These are phyloP conservation scores for Hypocrella siamensis DNA, from an alignment of 2,329 filamentous ascomycete species.

Conservation along the genomic window DNA sequence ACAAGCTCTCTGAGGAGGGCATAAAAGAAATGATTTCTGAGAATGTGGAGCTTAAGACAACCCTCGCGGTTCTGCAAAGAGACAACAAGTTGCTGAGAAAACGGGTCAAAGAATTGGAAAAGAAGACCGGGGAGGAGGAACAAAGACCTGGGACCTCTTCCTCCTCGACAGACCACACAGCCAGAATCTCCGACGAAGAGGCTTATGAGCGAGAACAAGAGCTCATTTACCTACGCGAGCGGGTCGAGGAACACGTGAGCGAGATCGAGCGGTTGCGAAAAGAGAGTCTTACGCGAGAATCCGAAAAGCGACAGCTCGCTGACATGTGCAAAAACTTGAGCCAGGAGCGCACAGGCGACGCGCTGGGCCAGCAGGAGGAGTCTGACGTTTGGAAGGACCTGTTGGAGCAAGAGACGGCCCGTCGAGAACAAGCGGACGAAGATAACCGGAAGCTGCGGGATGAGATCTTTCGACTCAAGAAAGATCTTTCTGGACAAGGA, in stretches of 20 bases:
- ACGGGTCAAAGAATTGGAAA: constrained; percentile 75
- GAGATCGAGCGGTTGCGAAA: constrained; percentile 71
- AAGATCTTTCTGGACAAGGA: constrained; percentile 27
- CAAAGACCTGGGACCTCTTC: constrained; percentile 46
- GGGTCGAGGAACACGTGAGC: constrained; percentile 67
- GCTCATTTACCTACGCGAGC: constrained; percentile 67
- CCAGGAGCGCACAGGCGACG: constrained; percentile 32
- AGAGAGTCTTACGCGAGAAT: constrained; percentile 64
- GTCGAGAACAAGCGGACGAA: constrained; percentile 79
- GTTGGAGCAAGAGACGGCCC: constrained; percentile 77
- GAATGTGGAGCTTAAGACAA: constrained; percentile 89
- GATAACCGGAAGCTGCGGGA: constrained; percentile 74
- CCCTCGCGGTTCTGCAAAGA: constrained; percentile 73
- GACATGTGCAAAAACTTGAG: constrained; percentile 53
- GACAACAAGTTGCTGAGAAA: constrained; percentile 75
- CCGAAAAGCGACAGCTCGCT: constrained; percentile 72
- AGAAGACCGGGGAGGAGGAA: constrained; percentile 53
- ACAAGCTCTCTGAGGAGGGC: constrained; percentile 87
- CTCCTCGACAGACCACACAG: constrained; percentile 42
- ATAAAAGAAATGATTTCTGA: constrained; percentile 97
- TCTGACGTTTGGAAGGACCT: constrained; percentile 91
- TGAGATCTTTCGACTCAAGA: constrained; percentile 61
- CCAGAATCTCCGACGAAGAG: constrained; percentile 40
- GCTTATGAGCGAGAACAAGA: constrained; percentile 67
- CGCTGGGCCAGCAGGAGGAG: constrained; percentile 40